These are phyloP conservation scores for Phaeosphaeriaceae sp. DNA, from an alignment of 2,329 filamentous ascomycete species.

Conservation along the genomic window DNA sequence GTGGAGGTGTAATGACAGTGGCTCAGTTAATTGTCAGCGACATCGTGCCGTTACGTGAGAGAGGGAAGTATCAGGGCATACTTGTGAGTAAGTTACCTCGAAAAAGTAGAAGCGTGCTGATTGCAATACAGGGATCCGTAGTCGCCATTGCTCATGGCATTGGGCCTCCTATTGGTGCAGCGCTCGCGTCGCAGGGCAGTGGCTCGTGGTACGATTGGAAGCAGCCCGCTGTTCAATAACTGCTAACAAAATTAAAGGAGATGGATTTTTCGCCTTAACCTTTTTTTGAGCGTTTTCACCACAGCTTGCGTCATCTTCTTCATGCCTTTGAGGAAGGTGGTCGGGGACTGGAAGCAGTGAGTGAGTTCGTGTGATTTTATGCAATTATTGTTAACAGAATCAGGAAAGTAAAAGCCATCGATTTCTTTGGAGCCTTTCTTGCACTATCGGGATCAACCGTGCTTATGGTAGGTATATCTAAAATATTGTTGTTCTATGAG, in stretches of 20 bases:
- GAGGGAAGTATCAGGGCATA: conserved; percentile 49
- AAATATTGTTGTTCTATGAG: too few relatives aligned
- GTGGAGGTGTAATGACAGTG: conserved; percentile 62
- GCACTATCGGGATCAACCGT: conserved; percentile 61
- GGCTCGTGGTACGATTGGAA: conserved; percentile 21
- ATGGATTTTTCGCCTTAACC: conserved; percentile 46
- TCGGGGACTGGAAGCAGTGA: conserved; percentile 58
- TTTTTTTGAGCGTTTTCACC: conserved; percentile 26
- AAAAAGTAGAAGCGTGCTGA: background rate
- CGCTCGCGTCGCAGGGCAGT: conserved; percentile 26
- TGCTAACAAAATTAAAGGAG: conserved; percentile 12
- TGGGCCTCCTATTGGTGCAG: conserved; percentile 36
- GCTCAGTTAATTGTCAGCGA: conserved; percentile 49
- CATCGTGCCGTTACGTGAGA: conserved; percentile 45
- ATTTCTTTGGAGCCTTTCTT: conserved; percentile 63
- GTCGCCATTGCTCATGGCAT: conserved; percentile 35
- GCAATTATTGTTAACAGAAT: conserved; percentile 1
- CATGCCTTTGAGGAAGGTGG: conserved; percentile 52
- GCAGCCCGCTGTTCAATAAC: background rate
- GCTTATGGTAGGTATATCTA: conserved; percentile 50
- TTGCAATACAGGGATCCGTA: conserved; percentile 39
- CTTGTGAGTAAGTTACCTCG: conserved; percentile 9
- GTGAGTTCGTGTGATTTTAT: background rate
- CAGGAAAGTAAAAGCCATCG: conserved; percentile 53
- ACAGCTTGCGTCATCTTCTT: conserved; percentile 28